Percentiles rank a stretch among this genome's conserved stretches.
phyloP scores from a whole-genome alignment of 2,329 filamentous ascomycete genomes.

The Sporothrix dimorphospora region DNA sequence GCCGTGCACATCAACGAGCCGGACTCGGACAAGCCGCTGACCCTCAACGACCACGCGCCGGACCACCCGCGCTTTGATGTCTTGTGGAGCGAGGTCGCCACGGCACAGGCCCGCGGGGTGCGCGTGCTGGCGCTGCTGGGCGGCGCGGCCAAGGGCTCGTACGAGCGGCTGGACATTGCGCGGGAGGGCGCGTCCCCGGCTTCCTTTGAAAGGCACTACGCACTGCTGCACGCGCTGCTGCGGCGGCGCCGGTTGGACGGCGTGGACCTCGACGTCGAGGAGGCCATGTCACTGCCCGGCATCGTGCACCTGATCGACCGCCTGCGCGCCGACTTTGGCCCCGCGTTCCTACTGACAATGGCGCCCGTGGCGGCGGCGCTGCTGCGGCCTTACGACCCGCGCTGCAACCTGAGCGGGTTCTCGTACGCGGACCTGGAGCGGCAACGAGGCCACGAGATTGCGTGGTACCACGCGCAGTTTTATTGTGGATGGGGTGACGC shows the following conservation, averaged over 20 bases:
- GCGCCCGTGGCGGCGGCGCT: slow-evolving; percentile 78
- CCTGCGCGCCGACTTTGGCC: slow-evolving; percentile 67
- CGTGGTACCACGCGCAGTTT: slow-evolving; percentile 83
- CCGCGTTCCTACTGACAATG: slow-evolving; percentile 71
- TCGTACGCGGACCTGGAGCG: slow-evolving; percentile 72
- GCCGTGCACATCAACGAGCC: slow-evolving; percentile 75
- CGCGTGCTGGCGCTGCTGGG: slow-evolving; percentile 82
- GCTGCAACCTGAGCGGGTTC: slow-evolving; percentile 73
- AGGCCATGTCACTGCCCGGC: slow-evolving; percentile 66
- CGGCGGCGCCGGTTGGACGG: slow-evolving; percentile 62
- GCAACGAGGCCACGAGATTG: slow-evolving; percentile 63
- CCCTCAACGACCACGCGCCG: slow-evolving; percentile 74
- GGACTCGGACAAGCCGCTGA: slow-evolving; percentile 48
- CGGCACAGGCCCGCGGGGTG: slow-evolving; percentile 70
- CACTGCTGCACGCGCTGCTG: slow-evolving; percentile 64
- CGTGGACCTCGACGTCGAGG: slow-evolving; percentile 76
- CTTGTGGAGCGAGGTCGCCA: slow-evolving; percentile 71
- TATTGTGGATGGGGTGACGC: slow-evolving; percentile 82
- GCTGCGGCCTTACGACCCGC: slow-evolving; percentile 55
- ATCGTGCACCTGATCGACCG: slow-evolving; percentile 66
- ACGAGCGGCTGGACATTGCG: slow-evolving; percentile 57
- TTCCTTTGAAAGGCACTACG: slow-evolving; percentile 71
- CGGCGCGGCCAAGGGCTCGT: slow-evolving; percentile 74
- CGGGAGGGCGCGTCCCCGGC: slow-evolving; percentile 39
- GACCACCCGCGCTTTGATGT: slow-evolving; percentile 63